Base-by-base conservation (phyloP, 208 protist species). In the Wallacemonas rigidus region DNA sequence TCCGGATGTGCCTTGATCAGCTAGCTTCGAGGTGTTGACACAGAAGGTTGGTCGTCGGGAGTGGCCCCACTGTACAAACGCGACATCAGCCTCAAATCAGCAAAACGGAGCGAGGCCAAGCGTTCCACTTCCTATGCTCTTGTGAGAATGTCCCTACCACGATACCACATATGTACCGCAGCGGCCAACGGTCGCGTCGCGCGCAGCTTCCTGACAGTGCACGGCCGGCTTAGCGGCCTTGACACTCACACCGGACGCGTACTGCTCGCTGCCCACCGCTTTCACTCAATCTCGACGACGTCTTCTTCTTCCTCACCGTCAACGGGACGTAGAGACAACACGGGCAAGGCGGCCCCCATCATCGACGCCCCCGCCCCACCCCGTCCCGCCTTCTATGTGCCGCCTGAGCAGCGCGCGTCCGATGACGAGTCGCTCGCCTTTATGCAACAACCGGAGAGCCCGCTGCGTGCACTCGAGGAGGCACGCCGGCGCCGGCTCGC, bases 371-470 rank as follows among this genome's bases (percentile, higher is more conserved):
- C 86, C 3, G 65, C 57, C 26, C 87, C 87, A 12, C 91, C 91
- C 1, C 82, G 81, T 0, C 87, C 91, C 1, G 81, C 85, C 11
- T 80, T 72, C 53, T 96, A 96, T 74, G 80, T 93, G 5, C 89
- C 92, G 7, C 88, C 88, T 0, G 82, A 83, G 63, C 54, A 92
- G 78, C 87, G 92, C 17, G 74, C 84, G 60, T 58, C 82, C 1
- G 56, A 72, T 17, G 92, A 94, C 64, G 82, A 85, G 43, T 95
- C 88, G 6, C 76, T 96, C 0, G 63, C 61, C 1, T 95, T 94
- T 77, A 65, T 95, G 61, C 79, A 74, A 45, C 61, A 71, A 11
- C 60, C 60, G 14, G 76, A 77, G 17, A 80, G 67, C 35, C 82
- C 81, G n/a, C 51, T 83, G 51, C 50, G 79, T 11, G 69, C 80